These are phyloP conservation scores for Fusarium sp. DNA, from an alignment of 2,329 filamentous ascomycete genomes.

Conservation along the genomic window DNA sequence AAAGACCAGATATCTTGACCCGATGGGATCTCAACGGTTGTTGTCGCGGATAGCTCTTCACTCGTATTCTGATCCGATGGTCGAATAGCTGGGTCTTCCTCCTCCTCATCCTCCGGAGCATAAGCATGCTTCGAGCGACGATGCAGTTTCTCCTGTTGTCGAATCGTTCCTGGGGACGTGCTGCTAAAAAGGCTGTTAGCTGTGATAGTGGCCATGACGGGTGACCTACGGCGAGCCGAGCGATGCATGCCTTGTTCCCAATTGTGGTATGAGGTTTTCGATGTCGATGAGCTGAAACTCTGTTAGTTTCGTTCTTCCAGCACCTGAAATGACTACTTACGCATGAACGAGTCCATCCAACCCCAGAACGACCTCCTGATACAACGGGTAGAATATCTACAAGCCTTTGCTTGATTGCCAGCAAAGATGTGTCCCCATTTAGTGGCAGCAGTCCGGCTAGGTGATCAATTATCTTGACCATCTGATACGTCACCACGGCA, in stretches of 20 bases:
- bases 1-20: slow-evolving; percentile 23
- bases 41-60: neutral
- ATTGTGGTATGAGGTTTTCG: slow-evolving; percentile 13
- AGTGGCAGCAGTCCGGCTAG: slow-evolving; percentile 16
- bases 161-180: neutral
- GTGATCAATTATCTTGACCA: slow-evolving; percentile 34
- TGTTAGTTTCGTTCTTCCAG: neutral
- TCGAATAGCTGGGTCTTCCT: slow-evolving; percentile 9
- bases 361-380: neutral
- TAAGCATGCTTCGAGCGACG: slow-evolving; percentile 37
- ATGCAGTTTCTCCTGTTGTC: slow-evolving; percentile 21
- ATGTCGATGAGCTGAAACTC: slow-evolving; percentile 7
- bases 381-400: slow-evolving; percentile 13
- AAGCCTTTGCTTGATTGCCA: slow-evolving; percentile 19
- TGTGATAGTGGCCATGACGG: too few relatives aligned
- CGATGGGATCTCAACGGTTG: fast-evolving
- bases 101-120: slow-evolving; percentile 30
- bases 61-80: neutral
- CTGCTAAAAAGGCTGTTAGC: neutral
- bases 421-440: slow-evolving; percentile 11
- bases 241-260: slow-evolving; percentile 1
- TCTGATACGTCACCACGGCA: slow-evolving; percentile 28
- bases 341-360: slow-evolving; percentile 19
- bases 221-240: slow-evolving; percentile 14
- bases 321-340: slow-evolving; percentile 2